Percentiles rank a stretch among this genome's conserved stretches.
phyloP scores from a whole-genome alignment of 306 rosid species.

The Ziziphus jujuba region DNA sequence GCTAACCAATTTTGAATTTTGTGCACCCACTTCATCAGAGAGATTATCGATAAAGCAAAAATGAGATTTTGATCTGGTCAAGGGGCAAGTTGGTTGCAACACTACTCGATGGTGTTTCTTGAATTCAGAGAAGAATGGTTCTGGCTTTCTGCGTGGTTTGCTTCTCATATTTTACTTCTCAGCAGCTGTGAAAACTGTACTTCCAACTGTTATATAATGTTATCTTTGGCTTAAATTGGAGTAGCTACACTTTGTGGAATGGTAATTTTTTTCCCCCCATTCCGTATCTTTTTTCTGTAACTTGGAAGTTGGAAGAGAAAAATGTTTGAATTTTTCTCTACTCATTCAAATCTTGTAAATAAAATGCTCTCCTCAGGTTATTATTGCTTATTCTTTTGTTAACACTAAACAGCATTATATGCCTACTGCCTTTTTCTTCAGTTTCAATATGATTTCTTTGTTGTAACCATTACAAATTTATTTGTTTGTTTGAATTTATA shows the following conservation, averaged over 20 bases:
- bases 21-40: conserved; percentile 46
- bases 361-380: not conserved
- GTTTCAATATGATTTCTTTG: too few species aligned
- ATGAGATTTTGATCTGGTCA: conserved; percentile 26
- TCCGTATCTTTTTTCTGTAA: not conserved
- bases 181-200: too few species aligned
- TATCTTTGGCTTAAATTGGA: too few species aligned
- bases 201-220: not conserved
- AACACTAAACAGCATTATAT: not conserved
- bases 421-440: too few species aligned
- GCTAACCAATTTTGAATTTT: conserved; percentile 15
- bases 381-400: not conserved
- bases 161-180: not conserved
- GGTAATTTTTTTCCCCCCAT: not conserved
- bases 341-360: not conserved
- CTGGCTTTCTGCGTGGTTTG: not conserved
- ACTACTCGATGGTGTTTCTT: not conserved
- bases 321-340: conserved; percentile 7
- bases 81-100: conserved; percentile 14
- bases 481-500: too few species aligned
- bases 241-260: not conserved
- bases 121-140: not conserved
- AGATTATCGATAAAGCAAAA: conserved; percentile 58
- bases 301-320: not conserved
- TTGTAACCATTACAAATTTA: too few species aligned